Evolutionary conservation across 2,329 filamentous ascomycete genomes (phyloP), one percentile per base, ranked within the genome.

Genomic region (Penicillium sp.): DNA sequence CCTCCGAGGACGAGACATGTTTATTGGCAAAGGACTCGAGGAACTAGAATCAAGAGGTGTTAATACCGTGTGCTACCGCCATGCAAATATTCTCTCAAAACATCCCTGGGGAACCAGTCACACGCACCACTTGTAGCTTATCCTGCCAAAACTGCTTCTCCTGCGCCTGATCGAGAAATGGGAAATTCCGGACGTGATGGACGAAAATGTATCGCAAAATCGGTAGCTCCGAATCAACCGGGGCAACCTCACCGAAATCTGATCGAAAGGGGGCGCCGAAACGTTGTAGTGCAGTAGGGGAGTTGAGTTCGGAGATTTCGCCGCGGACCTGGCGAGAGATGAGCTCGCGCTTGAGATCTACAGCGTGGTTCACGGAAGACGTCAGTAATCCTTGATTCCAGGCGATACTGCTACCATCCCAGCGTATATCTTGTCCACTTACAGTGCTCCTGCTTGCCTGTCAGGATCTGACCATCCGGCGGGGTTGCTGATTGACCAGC

Each of bases 121-220:
- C 10, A 88, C 91, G 70, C 80, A 96, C 92, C 75, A 93, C 87
- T 82, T 99, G 95, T 63, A 99, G 83, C 78, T 96, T 98, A 76
- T 98, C 93, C 81, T 99, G 95, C 95, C 95, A 99, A 74, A 99
- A 99, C 80, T 99, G 95, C 85, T 98, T 97, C 85, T 99, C 95
- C 73, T 88, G 90, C 24, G 95, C 95, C 83, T 96, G 92, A 79
- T 99, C 93, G 66, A 99, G 86, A 75, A 99, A 99, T 1, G 95
- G 95, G 72, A 99, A 99, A 72, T 98, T 96, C 73, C 95, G 92
- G 62, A 99, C 88, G 88, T 98, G 93, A 75, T 98, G 91, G 58
- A 98, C 95, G 75, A 99, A 99, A 73, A 99, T 97, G 81, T 95
- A 98, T 68, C 95, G 88, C 64, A 99, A 83, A 65, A 99, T 90